A percentile compares a stretch with the other conserved stretches of the same genome.
Evolutionary conservation across 768 basidiomycete species (phyloP).

Genomic region (Podaxis pistillaris): DNA sequence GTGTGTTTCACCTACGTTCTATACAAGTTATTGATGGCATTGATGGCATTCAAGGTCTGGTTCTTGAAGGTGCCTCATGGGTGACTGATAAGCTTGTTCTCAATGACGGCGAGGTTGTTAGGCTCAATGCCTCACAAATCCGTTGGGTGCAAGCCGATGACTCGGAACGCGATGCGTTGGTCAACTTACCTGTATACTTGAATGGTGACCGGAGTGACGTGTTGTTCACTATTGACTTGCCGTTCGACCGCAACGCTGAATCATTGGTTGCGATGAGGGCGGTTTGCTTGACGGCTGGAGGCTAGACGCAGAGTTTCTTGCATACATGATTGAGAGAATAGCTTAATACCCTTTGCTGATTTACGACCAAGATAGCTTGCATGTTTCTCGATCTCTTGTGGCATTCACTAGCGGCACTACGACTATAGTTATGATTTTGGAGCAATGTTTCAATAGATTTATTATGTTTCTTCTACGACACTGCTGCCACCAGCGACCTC

Average conservation of each 20-base stretch:
- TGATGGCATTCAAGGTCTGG: slow-evolving; percentile 55
- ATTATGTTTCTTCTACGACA: slow-evolving; percentile 25
- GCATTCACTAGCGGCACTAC: not conserved
- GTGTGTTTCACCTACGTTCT: slow-evolving; percentile 23
- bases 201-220: slow-evolving; percentile 89
- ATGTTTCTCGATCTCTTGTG: not conserved
- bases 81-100: slow-evolving; percentile 63
- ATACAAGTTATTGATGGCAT: slow-evolving; percentile 14
- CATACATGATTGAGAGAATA: not conserved
- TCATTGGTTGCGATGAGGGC: slow-evolving; percentile 82
- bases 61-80: slow-evolving; percentile 87
- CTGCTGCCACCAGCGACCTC: slow-evolving; percentile 52
- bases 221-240: slow-evolving; percentile 85
- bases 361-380: slow-evolving; percentile 5
- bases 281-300: slow-evolving; percentile 85
- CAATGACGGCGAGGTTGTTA: slow-evolving; percentile 81
- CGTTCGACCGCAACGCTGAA: slow-evolving; percentile 66
- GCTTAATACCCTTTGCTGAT: slow-evolving; percentile 1
- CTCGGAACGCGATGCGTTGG: slow-evolving; percentile 37
- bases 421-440: not conserved
- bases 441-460: slow-evolving; percentile 9
- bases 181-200: slow-evolving; percentile 90
- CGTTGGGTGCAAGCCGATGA: slow-evolving; percentile 75
- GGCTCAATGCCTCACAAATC: slow-evolving; percentile 79
- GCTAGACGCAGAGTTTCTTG: slow-evolving; percentile 33